Conservation (phyloP, 2,329 filamentous ascomycete species). For the Aureobasidium musti region DNA sequence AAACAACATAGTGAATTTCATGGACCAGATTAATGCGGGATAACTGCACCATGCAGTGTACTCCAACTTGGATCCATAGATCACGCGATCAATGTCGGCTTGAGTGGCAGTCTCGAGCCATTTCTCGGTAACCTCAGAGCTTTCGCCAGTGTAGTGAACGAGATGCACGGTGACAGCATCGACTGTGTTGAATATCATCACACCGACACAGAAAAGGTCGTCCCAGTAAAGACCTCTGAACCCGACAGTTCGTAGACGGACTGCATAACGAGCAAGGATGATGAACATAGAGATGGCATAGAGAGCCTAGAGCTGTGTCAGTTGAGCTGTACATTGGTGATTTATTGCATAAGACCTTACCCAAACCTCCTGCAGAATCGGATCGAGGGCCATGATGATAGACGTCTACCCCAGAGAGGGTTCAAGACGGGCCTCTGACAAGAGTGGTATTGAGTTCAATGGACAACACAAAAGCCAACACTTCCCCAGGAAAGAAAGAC, state of each 20-base stretch:
- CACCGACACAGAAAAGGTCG: slow-evolving; percentile 40
- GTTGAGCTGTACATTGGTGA: neutral
- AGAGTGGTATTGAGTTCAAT: neutral
- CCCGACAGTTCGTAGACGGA: slow-evolving; percentile 46
- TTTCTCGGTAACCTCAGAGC: slow-evolving; percentile 36
- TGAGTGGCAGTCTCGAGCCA: slow-evolving; percentile 36
- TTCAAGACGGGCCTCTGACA: neutral
- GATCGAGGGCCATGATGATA: slow-evolving; percentile 18
- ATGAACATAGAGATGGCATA: slow-evolving; percentile 33
- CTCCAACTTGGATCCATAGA: slow-evolving; percentile 44
- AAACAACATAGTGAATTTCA: slow-evolving; percentile 40
- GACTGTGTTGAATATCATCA: slow-evolving; percentile 40
- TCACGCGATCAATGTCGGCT: slow-evolving; percentile 38
- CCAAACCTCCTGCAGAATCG: slow-evolving; percentile 25
- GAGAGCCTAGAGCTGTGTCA: neutral
- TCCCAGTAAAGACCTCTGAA: slow-evolving; percentile 45
- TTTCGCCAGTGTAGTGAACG: slow-evolving; percentile 40
- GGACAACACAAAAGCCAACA: neutral
- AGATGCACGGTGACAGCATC: slow-evolving; percentile 45
- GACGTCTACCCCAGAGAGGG: neutral
- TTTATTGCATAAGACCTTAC: neutral
- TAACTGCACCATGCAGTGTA: slow-evolving; percentile 48
- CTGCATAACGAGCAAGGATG: slow-evolving; percentile 41
- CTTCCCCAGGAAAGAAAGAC: neutral
- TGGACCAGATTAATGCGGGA: slow-evolving; percentile 44